phyloP scores from a whole-genome alignment of 768 basidiomycete species.

The Pleurotus sapidus region DNA sequence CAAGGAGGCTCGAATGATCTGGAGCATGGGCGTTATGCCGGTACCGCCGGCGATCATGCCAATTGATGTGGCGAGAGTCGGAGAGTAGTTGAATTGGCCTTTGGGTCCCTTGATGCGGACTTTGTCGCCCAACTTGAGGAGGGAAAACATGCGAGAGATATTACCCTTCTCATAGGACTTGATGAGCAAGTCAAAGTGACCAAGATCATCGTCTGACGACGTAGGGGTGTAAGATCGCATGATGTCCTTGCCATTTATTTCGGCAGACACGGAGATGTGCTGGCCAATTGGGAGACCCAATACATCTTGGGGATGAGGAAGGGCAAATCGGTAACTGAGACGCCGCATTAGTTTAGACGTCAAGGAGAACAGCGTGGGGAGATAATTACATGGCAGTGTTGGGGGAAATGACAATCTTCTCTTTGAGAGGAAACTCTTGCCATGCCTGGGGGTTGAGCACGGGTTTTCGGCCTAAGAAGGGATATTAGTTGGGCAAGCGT shows the following conservation, averaged over 20 bases:
- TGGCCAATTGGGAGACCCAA: constrained; percentile 96
- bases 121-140: constrained; percentile 84
- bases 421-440: constrained; percentile 76
- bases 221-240: constrained; percentile 95
- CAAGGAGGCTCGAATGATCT: constrained; percentile 92
- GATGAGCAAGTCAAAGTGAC: constrained; percentile 94
- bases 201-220: constrained; percentile 87
- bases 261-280: constrained; percentile 90
- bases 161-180: constrained; percentile 99
- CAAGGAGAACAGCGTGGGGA: not conserved
- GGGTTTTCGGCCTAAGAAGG: constrained; percentile 56
- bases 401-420: constrained; percentile 84
- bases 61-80: constrained; percentile 70
- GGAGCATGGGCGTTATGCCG: constrained; percentile 98
- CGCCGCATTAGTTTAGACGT: not conserved
- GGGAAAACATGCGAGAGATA: constrained; percentile 83
- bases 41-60: constrained; percentile 99
- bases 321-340: constrained; percentile 84
- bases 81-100: constrained; percentile 86
- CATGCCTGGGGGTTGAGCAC: constrained; percentile 74
- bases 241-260: constrained; percentile 89
- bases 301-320: constrained; percentile 69
- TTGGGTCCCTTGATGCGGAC: constrained; percentile 94
- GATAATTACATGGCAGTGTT: constrained; percentile 88
- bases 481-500: not conserved